phyloP scores from a whole-genome alignment of 257 asterid genomes.

The Cinchona pubescens region DNA sequence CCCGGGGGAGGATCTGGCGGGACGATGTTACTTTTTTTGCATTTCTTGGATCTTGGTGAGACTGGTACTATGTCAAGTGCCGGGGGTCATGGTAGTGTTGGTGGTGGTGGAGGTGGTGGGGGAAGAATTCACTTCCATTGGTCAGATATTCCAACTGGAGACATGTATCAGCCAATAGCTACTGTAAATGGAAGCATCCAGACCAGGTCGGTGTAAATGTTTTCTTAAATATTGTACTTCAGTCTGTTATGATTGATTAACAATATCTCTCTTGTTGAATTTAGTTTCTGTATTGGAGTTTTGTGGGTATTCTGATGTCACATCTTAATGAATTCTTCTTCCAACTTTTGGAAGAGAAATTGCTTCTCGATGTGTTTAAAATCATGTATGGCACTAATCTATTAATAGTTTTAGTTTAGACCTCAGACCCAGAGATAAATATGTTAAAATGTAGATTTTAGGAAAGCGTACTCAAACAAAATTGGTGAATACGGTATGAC shows the following conservation, averaged over 20 bases:
- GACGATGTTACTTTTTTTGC: slow-evolving; percentile 76
- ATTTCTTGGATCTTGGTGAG: slow-evolving; percentile 46
- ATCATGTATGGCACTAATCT: not conserved
- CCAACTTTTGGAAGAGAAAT: not conserved
- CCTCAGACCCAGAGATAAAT: not conserved
- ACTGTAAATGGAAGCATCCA: slow-evolving; percentile 72
- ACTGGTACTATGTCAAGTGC: slow-evolving; percentile 70
- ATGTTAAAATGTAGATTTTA: not conserved
- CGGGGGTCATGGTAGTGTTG: slow-evolving; percentile 78
- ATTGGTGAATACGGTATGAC: not conserved
- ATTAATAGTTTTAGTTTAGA: not conserved
- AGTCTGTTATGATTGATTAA: not conserved
- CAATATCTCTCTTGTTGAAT: not conserved
- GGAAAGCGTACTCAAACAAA: not conserved
- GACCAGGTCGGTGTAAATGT: slow-evolving; percentile 52
- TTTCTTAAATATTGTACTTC: not conserved
- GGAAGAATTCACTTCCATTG: slow-evolving; percentile 98
- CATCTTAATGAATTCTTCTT: not conserved
- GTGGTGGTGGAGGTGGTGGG: slow-evolving; percentile 93
- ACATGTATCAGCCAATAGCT: slow-evolving; percentile 88
- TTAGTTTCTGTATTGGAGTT: not conserved
- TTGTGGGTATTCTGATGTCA: not conserved
- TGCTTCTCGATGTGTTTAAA: not conserved
- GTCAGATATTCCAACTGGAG: slow-evolving; percentile 92
- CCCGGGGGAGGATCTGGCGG: slow-evolving; percentile 99